phyloP scores from a whole-genome alignment of 306 rosid genomes.

The Acacia melanoxylon region DNA sequence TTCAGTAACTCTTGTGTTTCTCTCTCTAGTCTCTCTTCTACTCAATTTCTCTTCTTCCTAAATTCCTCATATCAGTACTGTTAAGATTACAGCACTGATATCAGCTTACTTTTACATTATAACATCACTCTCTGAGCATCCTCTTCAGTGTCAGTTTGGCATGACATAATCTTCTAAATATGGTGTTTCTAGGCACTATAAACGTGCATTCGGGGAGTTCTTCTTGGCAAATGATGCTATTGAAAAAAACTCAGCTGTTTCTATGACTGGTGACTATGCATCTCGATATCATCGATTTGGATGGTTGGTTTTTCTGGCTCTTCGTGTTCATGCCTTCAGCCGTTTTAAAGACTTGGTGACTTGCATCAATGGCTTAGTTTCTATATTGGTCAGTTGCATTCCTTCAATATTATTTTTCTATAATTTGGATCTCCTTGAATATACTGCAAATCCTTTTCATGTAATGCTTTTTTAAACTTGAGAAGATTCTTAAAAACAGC shows the following conservation, averaged over 20 bases:
- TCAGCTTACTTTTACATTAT: not conserved
- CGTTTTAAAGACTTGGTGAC: constrained; percentile 89
- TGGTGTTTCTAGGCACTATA: constrained; percentile 65
- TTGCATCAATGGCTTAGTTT: constrained; percentile 84
- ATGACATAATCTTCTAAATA: constrained; percentile 19
- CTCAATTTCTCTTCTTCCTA: no score
- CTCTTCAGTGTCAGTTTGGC: not conserved
- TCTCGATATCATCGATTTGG: constrained; percentile 93
- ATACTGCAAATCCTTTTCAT: constrained; percentile 10
- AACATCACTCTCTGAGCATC: constrained; percentile 5
- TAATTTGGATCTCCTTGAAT: constrained; percentile 5
- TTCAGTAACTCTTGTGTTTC: no score
- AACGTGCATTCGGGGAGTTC: constrained; percentile 79
- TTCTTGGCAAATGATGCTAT: constrained; percentile 63
- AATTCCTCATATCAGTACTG: no score
- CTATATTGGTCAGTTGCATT: constrained; percentile 77
- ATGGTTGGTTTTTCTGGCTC: constrained; percentile 97
- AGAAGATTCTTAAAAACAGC: not conserved
- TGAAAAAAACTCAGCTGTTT: constrained; percentile 43
- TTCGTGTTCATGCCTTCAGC: constrained; percentile 89
- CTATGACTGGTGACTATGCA: constrained; percentile 36
- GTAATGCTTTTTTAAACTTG: not conserved
- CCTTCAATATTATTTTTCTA: not conserved
- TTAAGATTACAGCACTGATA: no score
- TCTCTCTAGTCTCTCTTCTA: no score